These are phyloP conservation scores for Yamadazyma phyllophila DNA, from an alignment of 805 yeast species.

Conservation along the genomic window DNA sequence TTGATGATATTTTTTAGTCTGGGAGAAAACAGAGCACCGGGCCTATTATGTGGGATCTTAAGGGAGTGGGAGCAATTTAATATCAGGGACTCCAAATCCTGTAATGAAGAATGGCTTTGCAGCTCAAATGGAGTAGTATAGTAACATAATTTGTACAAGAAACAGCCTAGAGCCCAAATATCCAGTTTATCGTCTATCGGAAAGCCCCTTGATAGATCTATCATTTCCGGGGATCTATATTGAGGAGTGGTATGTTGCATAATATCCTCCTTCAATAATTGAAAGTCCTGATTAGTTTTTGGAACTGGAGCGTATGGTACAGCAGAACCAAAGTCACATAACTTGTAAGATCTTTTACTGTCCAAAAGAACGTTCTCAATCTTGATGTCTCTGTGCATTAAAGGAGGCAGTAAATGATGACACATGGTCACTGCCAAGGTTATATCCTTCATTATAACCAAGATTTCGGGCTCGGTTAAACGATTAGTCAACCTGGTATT, in stretches of 20 bases:
- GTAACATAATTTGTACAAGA: conserved; percentile 73
- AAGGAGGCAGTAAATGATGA: conserved; percentile 69
- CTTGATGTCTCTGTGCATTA: conserved; percentile 77
- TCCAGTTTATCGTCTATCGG: conserved; percentile 82
- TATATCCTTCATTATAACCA: conserved; percentile 66
- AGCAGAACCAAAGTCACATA: conserved; percentile 84
- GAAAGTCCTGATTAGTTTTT: conserved; percentile 55
- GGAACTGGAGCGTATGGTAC: conserved; percentile 66
- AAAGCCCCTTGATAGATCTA: conserved; percentile 63
- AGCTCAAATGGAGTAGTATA: conserved; percentile 81
- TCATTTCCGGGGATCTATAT: conserved; percentile 82
- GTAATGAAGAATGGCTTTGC: conserved; percentile 32
- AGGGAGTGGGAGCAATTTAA: conserved; percentile 52
- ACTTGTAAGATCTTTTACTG: conserved; percentile 55
- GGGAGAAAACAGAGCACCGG: conserved; percentile 50
- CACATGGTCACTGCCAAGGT: conserved; percentile 74
- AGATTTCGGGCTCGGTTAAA: conserved; percentile 64
- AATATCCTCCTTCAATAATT: conserved; percentile 61
- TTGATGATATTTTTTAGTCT: conserved; percentile 63
- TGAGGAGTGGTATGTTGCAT: conserved; percentile 83
- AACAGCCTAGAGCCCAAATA: conserved; percentile 82
- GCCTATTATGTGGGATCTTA: conserved; percentile 44
- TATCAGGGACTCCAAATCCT: conserved; percentile 57
- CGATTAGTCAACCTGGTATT: conserved; percentile 65
- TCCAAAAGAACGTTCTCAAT: conserved; percentile 77